These are phyloP conservation scores for Aspergillus pseudoviridinutans DNA, from an alignment of 2,329 filamentous ascomycete species.

Conservation along the genomic window DNA sequence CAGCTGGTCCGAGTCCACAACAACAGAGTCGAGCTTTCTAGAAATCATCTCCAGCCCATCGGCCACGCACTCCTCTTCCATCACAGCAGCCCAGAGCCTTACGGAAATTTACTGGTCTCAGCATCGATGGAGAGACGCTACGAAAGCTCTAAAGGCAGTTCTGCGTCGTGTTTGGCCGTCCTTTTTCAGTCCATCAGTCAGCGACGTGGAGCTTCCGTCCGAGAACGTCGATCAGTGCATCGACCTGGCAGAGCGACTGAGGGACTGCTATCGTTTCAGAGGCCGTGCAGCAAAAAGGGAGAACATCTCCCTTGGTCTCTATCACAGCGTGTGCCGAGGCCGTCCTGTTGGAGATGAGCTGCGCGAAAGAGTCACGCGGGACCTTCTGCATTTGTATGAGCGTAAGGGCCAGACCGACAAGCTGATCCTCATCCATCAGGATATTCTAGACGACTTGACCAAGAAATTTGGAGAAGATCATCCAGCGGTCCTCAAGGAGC, in stretches of 20 bases:
- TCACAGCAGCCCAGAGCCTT: slow-evolving; percentile 41
- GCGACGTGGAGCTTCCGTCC: slow-evolving; percentile 43
- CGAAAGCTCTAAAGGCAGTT: slow-evolving; percentile 43
- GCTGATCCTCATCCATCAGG: slow-evolving; percentile 36
- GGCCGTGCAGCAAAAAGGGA: slow-evolving; percentile 35
- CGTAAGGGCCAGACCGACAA: slow-evolving; percentile 30
- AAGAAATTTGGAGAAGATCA: slow-evolving; percentile 33
- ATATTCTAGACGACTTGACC: slow-evolving; percentile 36
- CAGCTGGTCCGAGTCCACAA: slow-evolving; percentile 31
- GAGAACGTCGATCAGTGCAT: slow-evolving; percentile 45
- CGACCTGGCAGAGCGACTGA: slow-evolving; percentile 45
- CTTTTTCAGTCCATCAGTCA: slow-evolving; percentile 42
- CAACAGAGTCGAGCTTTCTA: slow-evolving; percentile 42
- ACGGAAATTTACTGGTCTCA: slow-evolving; percentile 43
- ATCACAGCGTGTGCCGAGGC: slow-evolving; percentile 28
- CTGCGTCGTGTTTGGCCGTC: slow-evolving; percentile 46
- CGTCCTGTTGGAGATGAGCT: slow-evolving; percentile 30
- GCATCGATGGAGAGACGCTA: slow-evolving; percentile 46
- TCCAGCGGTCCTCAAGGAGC: slow-evolving; percentile 32
- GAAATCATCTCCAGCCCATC: slow-evolving; percentile 45
- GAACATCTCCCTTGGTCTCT: slow-evolving; percentile 34
- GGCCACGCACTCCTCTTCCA: slow-evolving; percentile 37
- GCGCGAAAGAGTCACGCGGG: slow-evolving; percentile 22
- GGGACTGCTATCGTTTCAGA: slow-evolving; percentile 43
- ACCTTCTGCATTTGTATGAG: slow-evolving; percentile 29